Evolutionary conservation across 306 rosid genomes (phyloP).

Genomic region (Notholithocarpus densiflorus): DNA sequence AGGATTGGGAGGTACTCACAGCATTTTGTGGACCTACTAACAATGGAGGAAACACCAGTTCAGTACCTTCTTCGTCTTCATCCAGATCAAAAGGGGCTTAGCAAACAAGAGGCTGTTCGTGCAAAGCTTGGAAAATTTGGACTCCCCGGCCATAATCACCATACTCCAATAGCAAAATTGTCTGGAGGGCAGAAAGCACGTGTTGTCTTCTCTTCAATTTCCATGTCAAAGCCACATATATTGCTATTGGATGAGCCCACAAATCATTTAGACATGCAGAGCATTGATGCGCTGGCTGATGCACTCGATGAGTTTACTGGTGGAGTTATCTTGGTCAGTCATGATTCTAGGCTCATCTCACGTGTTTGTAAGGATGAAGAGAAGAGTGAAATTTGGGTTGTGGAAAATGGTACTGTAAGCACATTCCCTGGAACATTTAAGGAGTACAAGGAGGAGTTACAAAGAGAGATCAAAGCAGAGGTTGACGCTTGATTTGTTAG

Average conservation of each 20-base stretch:
- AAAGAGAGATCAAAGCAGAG: conserved; percentile 55
- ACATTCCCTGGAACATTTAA: conserved; percentile 45
- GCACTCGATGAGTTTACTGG: conserved; percentile 68
- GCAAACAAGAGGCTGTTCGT: too few relatives aligned
- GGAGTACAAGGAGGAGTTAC: conserved; percentile 55
- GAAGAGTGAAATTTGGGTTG: conserved; percentile 79
- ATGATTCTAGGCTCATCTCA: conserved; percentile 72
- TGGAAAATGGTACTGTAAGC: conserved; percentile 60
- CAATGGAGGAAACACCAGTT: conserved; percentile 66
- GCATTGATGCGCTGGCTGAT: conserved; percentile 73
- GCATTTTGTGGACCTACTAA: conserved; percentile 64
- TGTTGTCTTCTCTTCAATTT: conserved; percentile 77
- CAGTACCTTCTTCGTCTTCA: conserved; percentile 62
- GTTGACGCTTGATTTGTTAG: conserved; percentile 24
- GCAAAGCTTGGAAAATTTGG: too few relatives aligned
- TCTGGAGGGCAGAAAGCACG: conserved; percentile 66
- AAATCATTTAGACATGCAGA: conserved; percentile 81
- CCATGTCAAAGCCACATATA: conserved; percentile 82
- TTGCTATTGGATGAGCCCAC: conserved; percentile 76
- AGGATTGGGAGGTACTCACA: conserved; percentile 21
- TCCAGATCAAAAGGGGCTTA: too few relatives aligned
- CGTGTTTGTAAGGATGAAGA: conserved; percentile 74
- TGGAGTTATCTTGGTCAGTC: conserved; percentile 77
- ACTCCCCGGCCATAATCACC: conserved; percentile 62
- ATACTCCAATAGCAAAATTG: conserved; percentile 57